Conservation (phyloP, 2,329 filamentous ascomycete species). For the Fusarium coicis region DNA sequence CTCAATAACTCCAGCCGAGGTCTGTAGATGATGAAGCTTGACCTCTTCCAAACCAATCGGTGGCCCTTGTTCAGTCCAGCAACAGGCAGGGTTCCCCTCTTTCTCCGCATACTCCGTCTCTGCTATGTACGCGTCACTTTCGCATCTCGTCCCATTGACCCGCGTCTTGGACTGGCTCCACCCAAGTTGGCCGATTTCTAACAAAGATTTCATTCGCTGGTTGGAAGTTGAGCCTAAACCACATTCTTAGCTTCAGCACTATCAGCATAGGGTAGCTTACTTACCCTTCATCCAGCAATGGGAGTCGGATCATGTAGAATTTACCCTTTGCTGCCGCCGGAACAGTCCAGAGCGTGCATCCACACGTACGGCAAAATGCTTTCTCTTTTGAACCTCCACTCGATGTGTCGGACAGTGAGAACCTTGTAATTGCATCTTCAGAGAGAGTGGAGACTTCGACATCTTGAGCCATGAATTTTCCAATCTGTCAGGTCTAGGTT, state of each 20-base stretch:
- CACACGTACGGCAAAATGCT: conserved; percentile 42
- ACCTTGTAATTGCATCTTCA: conserved; percentile 18
- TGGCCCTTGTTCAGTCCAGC: background rate
- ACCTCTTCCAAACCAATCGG: conserved; percentile 21
- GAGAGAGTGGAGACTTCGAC: conserved; percentile 9
- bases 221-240: conserved; percentile 23
- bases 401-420: conserved; percentile 36
- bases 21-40: background rate
- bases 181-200: conserved; percentile 44
- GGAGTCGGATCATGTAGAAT: conserved; percentile 40
- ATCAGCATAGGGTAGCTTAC: background rate
- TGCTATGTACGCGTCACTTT: conserved; percentile 27
- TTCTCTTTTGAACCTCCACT: conserved; percentile 44
- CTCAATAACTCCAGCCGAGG: background rate
- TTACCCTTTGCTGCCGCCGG: conserved; percentile 40
- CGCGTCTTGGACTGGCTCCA: conserved; percentile 27
- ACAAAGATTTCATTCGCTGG: conserved; percentile 46
- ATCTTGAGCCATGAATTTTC: conserved; percentile 37
- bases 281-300: conserved; percentile 41
- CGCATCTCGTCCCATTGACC: conserved; percentile 44
- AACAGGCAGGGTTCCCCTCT: background rate
- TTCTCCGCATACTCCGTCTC: conserved; percentile 2
- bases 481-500: conserved; percentile 34
- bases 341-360: conserved; percentile 44
- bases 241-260: background rate